A percentile compares a stretch with the other conserved stretches of the same genome.
Conservation (phyloP, 768 basidiomycete species). For the Clathrus columnatus region DNA sequence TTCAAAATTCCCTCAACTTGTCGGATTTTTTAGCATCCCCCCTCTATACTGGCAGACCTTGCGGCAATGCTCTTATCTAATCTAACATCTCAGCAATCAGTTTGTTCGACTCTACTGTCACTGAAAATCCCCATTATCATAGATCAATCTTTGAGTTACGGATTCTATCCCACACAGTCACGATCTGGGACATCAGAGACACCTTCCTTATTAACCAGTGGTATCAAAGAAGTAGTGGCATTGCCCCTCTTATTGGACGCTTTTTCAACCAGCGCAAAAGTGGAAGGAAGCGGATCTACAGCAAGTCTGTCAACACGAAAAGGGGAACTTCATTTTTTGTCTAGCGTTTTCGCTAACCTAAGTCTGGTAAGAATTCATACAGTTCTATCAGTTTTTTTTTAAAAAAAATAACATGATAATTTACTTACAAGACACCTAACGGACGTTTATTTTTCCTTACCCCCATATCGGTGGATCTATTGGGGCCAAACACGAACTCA, state of each 20-base stretch:
- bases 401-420: neutral
- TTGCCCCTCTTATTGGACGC: constrained; percentile 84
- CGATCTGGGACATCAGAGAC: constrained; percentile 71
- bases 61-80: constrained; percentile 98
- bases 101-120: constrained; percentile 54
- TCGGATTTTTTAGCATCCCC: constrained; percentile 58
- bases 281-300: constrained; percentile 42
- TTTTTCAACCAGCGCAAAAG: constrained; percentile 65
- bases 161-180: constrained; percentile 66
- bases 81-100: constrained; percentile 63
- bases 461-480: constrained; percentile 36
- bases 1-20: neutral
- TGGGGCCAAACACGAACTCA: neutral
- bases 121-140: constrained; percentile 59
- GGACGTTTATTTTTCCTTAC: constrained; percentile 79
- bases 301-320: constrained; percentile 41
- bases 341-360: constrained; percentile 91
- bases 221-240: constrained; percentile 46
- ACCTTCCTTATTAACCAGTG: constrained; percentile 62
- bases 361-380: constrained; percentile 59
- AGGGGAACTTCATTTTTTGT: constrained; percentile 81
- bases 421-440: constrained; percentile 48
- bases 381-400: neutral
- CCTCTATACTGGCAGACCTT: constrained; percentile 84
- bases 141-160: constrained; percentile 37